Base-by-base conservation (phyloP, 1,284 basidiomycete genomes). In the Chiua sp. region DNA sequence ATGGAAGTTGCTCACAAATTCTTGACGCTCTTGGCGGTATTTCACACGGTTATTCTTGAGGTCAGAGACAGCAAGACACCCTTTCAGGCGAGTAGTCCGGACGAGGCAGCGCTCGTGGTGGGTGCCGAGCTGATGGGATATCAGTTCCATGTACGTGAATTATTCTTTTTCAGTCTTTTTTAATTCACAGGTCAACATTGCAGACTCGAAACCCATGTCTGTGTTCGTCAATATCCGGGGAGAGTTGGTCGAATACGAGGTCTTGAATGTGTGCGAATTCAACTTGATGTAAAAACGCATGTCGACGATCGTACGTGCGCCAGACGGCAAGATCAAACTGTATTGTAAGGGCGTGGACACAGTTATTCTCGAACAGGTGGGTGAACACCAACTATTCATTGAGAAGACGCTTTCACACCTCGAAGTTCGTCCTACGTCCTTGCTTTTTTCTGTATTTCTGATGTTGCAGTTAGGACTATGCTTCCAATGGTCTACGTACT, bases 1-100 rank as follows among this genome's bases (percentile, higher is more conserved):
- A 86, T 77, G 57, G 87, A 87, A 22, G 82, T 91, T 2, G 79
- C 94, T 53, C 79, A 86, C 64, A 95, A 98, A 74, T 99, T 99
- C 71, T 75, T 99, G 68, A 91, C 92, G 0, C 80, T 99, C 39
- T 82, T 99, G 44, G 92, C 97, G 5, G 96, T 98, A 42, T 99
- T 98, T 70, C 98, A 99, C 75, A 99, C 98, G 0, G 98, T 99
- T 67, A 98, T 99, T 73, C 93, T 98, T n/a, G 98, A 99, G 76
- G 78, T 90, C 57, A 90, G 88, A 67, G 88, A 94, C 57, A 90
- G 83, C 47, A 96, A 93, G 82, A 91, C 90, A 68, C 82, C 90
- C 26, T 99, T 92, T 74, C 98, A 99, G 76, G 98, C 98, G 1
- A 97, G 94, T 63, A 98, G 95, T 79, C 98, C 98, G 0, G 98